Evolutionary conservation across 805 yeast species (phyloP), one percentile per base, ranked within the genome.

Genomic region (Candida vartiovaarae): DNA sequence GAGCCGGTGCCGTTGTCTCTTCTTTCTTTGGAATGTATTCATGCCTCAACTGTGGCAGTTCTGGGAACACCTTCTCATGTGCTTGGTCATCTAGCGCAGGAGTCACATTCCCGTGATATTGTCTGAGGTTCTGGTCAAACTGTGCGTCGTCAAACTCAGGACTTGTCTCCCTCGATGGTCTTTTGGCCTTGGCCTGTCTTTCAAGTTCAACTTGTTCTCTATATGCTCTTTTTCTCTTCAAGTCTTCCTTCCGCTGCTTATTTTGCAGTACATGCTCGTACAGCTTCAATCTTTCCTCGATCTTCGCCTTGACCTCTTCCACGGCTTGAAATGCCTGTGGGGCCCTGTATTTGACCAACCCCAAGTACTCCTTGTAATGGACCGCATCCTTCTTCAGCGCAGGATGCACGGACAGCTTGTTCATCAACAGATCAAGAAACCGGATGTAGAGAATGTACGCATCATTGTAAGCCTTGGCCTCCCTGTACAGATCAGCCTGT

Each of bases 371-470:
- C 39, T 47, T 47, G 31, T 54, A 46, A 2, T 37, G 35, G 10
- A 43, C 45, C 24, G 55, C 40, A 32, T 57, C 54, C 25, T 44
- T 44, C 48, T 57, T 60, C 41, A 73, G 50, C 26, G 68, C 73
- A 0, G 80, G 77, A 47, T 76, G 80, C 5, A 47, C 58, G 15
- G 69, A 67, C 36, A 79, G 53, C 39, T 63, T 64, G 59, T 75
- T 72, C 42, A 73, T 67, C 30, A 77, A 65, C 39, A 79, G 63
- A 46, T 82, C 85, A 24, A 81, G 71, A 51, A 76, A 80, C 44
- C 89, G 61, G 37, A 74, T 62, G 53, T 79, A 80, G 43, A 78
- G 61, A 29, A 78, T 60, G 53, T 74, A 82, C 0, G 86, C 76
- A 45, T 73, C 75, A 35, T 68, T 71, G 35, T 63, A 55, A 28